Percentiles rank a stretch among this genome's conserved stretches.
Conservation (phyloP, 139 green algal genomes). For the Desmodesmus armatus region DNA sequence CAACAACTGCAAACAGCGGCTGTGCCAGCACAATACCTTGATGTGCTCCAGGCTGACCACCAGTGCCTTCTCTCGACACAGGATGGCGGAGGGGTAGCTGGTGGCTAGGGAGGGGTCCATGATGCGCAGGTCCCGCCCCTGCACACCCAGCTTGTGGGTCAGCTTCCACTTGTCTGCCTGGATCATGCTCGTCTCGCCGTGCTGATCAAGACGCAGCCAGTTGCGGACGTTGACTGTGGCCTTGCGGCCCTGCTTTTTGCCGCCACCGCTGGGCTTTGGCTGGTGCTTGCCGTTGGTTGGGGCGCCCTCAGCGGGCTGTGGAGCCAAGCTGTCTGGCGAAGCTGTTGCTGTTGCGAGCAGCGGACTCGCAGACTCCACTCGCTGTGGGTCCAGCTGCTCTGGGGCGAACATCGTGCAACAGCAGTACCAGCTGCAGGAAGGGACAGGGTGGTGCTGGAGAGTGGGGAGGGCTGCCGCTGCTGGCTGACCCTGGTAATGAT, state of each 20-base stretch:
- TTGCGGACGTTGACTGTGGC: slow-evolving; percentile 48
- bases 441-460: too few relatives aligned
- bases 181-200: slow-evolving; percentile 54
- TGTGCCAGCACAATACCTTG: too few relatives aligned
- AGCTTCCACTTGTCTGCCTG: slow-evolving; percentile 71
- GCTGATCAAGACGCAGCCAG: slow-evolving; percentile 61
- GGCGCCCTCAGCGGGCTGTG: neutral
- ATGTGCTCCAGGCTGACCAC: slow-evolving; percentile 76
- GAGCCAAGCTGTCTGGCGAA: too few relatives aligned
- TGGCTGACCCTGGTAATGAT: too few relatives aligned
- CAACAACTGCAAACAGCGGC: neutral
- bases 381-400: slow-evolving; percentile 35
- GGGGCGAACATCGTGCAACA: slow-evolving; percentile 29
- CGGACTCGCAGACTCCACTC: neutral
- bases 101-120: slow-evolving; percentile 67
- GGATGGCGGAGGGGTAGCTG: slow-evolving; percentile 72
- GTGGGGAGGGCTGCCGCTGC: too few relatives aligned
- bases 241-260: slow-evolving; percentile 10
- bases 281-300: slow-evolving; percentile 14
- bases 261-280: neutral
- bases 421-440: too few relatives aligned
- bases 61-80: slow-evolving; percentile 70
- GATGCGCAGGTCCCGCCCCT: slow-evolving; percentile 72
- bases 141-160: slow-evolving; percentile 71
- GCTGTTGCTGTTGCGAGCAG: neutral